phyloP scores from a whole-genome alignment of 2,329 filamentous ascomycete genomes.

The Exutisphaerella laricina region DNA sequence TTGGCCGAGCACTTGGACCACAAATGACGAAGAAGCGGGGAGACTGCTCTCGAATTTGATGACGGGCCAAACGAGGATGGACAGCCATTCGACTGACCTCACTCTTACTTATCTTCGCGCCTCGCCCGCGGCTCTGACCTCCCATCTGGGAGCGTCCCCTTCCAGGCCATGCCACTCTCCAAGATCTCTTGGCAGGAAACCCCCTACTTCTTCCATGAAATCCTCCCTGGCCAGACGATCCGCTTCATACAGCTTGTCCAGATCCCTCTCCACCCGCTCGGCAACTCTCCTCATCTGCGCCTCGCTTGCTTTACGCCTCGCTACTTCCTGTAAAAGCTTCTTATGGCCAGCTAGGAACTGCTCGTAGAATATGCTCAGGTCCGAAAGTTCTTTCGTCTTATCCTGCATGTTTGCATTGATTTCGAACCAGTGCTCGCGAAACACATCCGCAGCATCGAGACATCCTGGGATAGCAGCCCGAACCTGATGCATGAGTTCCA shows the following conservation, averaged over 20 bases:
- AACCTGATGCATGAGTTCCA: conserved; percentile 62
- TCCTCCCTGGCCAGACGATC: conserved; percentile 68
- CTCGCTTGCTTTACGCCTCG: conserved; percentile 66
- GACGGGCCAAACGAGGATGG: too few relatives aligned
- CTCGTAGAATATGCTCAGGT: conserved; percentile 76
- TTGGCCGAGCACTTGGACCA: too few relatives aligned
- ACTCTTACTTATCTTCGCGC: too few relatives aligned
- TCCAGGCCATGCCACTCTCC: conserved; percentile 24
- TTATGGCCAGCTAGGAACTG: conserved; percentile 81
- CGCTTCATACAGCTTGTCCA: conserved; percentile 63
- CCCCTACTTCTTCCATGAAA: conserved; percentile 77
- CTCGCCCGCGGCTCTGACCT: conserved; percentile 20
- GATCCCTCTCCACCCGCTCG: conserved; percentile 67
- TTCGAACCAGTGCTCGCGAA: conserved; percentile 62
- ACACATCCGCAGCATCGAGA: conserved; percentile 59
- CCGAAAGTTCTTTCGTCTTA: conserved; percentile 70
- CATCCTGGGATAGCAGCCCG: conserved; percentile 61
- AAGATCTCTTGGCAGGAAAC: conserved; percentile 61
- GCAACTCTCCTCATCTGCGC: conserved; percentile 69
- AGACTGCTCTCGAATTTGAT: too few relatives aligned
- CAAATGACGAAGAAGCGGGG: too few relatives aligned
- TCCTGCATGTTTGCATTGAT: conserved; percentile 64
- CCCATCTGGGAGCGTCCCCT: conserved; percentile 22
- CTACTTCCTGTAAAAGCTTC: conserved; percentile 75
- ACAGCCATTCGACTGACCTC: too few relatives aligned